These are phyloP conservation scores for Tilletia indica DNA, from an alignment of 1,284 basidiomycete species.

Conservation along the genomic window DNA sequence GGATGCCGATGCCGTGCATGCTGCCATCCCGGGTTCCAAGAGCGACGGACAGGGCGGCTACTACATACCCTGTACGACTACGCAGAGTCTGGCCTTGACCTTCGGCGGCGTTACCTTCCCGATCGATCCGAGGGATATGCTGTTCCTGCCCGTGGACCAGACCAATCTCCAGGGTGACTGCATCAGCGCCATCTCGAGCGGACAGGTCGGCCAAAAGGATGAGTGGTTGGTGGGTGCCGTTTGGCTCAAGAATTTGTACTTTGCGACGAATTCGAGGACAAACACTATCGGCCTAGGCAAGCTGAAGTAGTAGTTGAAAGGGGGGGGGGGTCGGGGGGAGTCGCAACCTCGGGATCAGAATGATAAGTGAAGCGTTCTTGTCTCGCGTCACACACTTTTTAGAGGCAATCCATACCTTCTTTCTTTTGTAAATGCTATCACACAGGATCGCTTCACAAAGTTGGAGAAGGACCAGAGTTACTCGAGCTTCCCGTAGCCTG, in stretches of 20 bases:
- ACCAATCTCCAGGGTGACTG: slow-evolving; percentile 70
- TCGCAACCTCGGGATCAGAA: too few species aligned
- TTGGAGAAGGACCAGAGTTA: too few species aligned
- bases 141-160: slow-evolving; percentile 67
- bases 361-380: too few species aligned
- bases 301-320: slow-evolving; percentile 18
- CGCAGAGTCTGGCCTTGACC: slow-evolving; percentile 66
- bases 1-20: slow-evolving; percentile 64
- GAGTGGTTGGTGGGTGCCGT: slow-evolving; percentile 67
- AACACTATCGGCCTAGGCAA: slow-evolving; percentile 70
- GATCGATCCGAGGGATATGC: slow-evolving; percentile 63
- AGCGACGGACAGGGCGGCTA: slow-evolving; percentile 61
- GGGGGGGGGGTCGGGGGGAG: too few species aligned
- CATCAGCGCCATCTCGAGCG: slow-evolving; percentile 70
- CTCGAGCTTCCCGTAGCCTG: too few species aligned
- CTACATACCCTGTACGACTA: slow-evolving; percentile 74
- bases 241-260: slow-evolving; percentile 58
- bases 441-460: neutral
- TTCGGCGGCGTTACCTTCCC: slow-evolving; percentile 68
- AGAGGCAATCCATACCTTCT: slow-evolving; percentile 8
- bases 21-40: slow-evolving; percentile 66
- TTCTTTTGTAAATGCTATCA: neutral
- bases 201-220: slow-evolving; percentile 58
- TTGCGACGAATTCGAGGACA: slow-evolving; percentile 69
- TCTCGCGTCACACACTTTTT: neutral